These are phyloP conservation scores for Suhomyces panamericanus DNA, from an alignment of 1,139 yeast species.

Conservation along the genomic window DNA sequence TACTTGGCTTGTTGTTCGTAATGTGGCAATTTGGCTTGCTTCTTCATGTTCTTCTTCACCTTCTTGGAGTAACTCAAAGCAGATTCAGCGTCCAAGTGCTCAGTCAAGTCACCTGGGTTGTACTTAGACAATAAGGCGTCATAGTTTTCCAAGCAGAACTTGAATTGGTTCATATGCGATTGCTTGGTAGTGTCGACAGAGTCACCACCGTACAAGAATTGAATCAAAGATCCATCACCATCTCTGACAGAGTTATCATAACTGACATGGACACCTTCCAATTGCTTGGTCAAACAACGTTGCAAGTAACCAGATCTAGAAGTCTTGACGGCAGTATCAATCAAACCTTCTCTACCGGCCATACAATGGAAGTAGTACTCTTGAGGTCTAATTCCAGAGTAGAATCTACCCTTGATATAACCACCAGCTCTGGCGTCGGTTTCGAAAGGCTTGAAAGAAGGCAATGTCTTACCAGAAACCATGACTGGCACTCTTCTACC, in stretches of 20 bases:
- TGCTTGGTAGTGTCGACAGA: conserved; percentile 92
- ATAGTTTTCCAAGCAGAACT: conserved; percentile 89
- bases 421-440: conserved; percentile 99
- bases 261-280: conserved; percentile 93
- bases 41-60: conserved; percentile 70
- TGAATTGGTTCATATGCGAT: conserved; percentile 90
- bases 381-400: conserved; percentile 98
- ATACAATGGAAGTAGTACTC: conserved; percentile 99
- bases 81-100: conserved; percentile 75
- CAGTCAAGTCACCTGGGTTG: conserved; percentile 76
- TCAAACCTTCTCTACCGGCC: conserved; percentile 99
- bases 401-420: conserved; percentile 94
- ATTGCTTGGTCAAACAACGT: conserved; percentile 96
- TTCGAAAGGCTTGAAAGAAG: conserved; percentile 94
- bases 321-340: conserved; percentile 99
- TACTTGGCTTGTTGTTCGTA: conserved; percentile 64
- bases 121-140: conserved; percentile 84
- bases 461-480: conserved; percentile 97
- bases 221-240: conserved; percentile 90
- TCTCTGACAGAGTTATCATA: conserved; percentile 97
- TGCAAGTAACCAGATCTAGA: conserved; percentile 98
- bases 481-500: conserved; percentile 99
- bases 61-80: conserved; percentile 83
- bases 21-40: conserved; percentile 63
- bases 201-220: conserved; percentile 97